Base-by-base conservation (phyloP, 192 early-diverging fungal species). In the Mortierella antarctica region DNA sequence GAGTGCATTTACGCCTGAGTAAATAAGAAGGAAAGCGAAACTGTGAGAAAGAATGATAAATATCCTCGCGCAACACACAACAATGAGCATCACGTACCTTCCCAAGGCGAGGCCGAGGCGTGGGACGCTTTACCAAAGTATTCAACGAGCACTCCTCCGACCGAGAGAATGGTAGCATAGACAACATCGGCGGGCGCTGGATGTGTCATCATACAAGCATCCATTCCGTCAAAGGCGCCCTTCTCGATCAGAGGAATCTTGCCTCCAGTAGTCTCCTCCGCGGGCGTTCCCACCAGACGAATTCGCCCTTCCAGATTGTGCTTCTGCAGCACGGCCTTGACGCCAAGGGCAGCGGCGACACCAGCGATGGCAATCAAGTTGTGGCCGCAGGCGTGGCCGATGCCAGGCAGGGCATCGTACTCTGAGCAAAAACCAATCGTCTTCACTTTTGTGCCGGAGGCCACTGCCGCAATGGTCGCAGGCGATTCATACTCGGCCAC, bases 181-280 rank as follows among this genome's bases (percentile, higher is more conserved):
- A 88, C 82, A 54, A 83, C 48, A 67, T 90, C 86, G 20, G 67
- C 51, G 62, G 85, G 71, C 51, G 88, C 73, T 20, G 95, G 94
- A 83, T 96, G 95, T 47, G 91, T 73, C 94, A 96, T 96, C 84
- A 96, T 73, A 65, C 92, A 89, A 10, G 91, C 76, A 66, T 94
- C 93, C 41, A 89, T 72, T 70, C 87, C 86, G 40, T 92, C 84
- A 83, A 95, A 95, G 6, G 90, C 91, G 2, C 92, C 91, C 9
- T 83, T 73, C 42, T 93, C 66, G 39, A 92, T 84, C 70, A 96
- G 82, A 4, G 76, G 71, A 60, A 94, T 89, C 74, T 96, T 96
- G 48, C 95, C 95, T 49, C 91, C 88, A 12, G 82, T 75, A 0
- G 83, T 82, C 73, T 92, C 91, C 65, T 95, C 93, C 10, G 91